These are phyloP conservation scores for Pisolithus microcarpus DNA, from an alignment of 768 basidiomycete species.

Conservation along the genomic window DNA sequence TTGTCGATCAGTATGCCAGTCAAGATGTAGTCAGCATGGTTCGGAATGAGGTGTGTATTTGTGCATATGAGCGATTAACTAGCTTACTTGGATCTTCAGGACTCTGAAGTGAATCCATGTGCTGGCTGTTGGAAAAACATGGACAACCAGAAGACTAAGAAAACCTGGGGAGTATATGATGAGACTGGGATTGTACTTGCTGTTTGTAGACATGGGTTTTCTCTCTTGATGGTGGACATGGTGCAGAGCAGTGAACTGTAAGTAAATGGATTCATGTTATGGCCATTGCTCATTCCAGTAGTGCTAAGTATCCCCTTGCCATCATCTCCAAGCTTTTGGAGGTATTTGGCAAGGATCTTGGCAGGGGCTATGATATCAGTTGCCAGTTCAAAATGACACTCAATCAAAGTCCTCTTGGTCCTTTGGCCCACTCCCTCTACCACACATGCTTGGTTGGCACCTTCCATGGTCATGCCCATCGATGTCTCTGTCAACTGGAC, in stretches of 20 bases:
- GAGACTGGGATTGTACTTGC: conserved; percentile 33
- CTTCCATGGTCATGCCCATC: conserved; percentile 20
- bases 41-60: neutral
- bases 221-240: conserved; percentile 20
- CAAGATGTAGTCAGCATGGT: too few species aligned
- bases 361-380: conserved; percentile 18
- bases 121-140: too few species aligned
- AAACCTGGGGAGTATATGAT: conserved; percentile 29
- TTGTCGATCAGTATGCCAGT: neutral
- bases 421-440: neutral
- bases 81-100: too few species aligned
- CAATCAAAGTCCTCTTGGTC: conserved; percentile 5
- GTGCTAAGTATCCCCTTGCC: conserved; percentile 20
- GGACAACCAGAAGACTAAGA: too few species aligned
- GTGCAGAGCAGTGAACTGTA: conserved; percentile 8
- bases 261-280: neutral
- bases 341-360: conserved; percentile 3
- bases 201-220: conserved; percentile 29
- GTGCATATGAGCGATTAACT: neutral
- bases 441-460: conserved; percentile 9
- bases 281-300: neutral
- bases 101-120: too few species aligned
- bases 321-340: conserved; percentile 9
- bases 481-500: conserved; percentile 5
- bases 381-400: conserved; percentile 15